Evolutionary conservation across 1,284 basidiomycete species (phyloP).

Genomic region (Ustilago hordei): DNA sequence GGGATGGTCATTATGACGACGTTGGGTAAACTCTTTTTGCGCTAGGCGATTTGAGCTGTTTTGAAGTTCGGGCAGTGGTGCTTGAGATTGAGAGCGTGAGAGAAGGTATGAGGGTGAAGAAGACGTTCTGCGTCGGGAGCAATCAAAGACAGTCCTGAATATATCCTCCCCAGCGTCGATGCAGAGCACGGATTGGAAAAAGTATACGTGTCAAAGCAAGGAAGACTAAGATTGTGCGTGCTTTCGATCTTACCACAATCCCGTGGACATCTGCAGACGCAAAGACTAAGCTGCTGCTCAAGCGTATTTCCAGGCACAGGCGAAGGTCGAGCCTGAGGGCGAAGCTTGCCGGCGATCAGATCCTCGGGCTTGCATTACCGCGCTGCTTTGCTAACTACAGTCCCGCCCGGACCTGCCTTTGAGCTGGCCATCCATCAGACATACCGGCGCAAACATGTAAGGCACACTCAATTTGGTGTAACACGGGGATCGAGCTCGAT

Average conservation of each 20-base stretch:
- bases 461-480: not conserved
- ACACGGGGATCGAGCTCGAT: not conserved
- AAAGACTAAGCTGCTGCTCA: not conserved
- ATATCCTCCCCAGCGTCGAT: not conserved
- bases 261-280: not conserved
- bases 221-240: not conserved
- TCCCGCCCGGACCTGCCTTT: not conserved
- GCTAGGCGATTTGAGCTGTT: not conserved
- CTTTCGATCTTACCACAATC: not conserved
- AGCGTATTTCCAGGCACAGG: not conserved
- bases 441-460: not conserved
- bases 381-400: not conserved
- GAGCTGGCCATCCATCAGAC: not conserved
- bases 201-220: not conserved
- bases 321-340: not conserved
- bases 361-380: not conserved
- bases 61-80: not conserved
- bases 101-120: not conserved
- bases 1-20: not conserved
- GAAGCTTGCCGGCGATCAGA: conserved; percentile 3
- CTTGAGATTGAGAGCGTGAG: not conserved
- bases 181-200: not conserved
- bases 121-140: not conserved
- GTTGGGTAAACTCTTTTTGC: not conserved
- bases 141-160: not conserved